These are phyloP conservation scores for Elsinoe australis DNA, from an alignment of 2,329 filamentous ascomycete genomes.

Conservation along the genomic window DNA sequence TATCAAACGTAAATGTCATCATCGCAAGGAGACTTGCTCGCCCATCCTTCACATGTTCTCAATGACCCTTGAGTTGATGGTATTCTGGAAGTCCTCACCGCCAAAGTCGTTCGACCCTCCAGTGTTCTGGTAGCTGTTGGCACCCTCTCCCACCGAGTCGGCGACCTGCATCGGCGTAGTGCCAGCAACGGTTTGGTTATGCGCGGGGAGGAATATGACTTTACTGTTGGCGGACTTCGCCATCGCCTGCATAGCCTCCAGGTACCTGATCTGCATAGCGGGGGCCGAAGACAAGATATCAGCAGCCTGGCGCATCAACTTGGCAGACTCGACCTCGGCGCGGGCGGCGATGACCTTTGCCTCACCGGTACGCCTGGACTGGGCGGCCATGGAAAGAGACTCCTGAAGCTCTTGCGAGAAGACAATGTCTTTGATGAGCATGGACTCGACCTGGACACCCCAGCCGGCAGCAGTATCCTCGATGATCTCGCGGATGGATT, in stretches of 20 bases:
- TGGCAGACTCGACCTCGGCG: constrained; percentile 92
- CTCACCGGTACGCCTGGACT: constrained; percentile 97
- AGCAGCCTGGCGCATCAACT: constrained; percentile 82
- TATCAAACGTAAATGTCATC: too few relatives aligned
- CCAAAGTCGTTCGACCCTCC: too few relatives aligned
- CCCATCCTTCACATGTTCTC: too few relatives aligned
- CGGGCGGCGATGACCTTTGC: constrained; percentile 96
- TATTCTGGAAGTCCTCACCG: too few relatives aligned
- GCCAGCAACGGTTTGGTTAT: constrained; percentile 24
- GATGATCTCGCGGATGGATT: constrained; percentile 93
- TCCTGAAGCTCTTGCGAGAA: constrained; percentile 95
- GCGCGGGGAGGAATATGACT: constrained; percentile 71
- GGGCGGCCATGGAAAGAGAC: constrained; percentile 93
- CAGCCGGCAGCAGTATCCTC: constrained; percentile 89
- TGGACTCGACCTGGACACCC: constrained; percentile 94
- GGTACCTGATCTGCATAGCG: constrained; percentile 96
- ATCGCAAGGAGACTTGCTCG: too few relatives aligned
- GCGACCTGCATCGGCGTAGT: too few relatives aligned
- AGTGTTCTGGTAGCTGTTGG: too few relatives aligned
- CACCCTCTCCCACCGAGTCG: too few relatives aligned
- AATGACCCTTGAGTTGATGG: too few relatives aligned
- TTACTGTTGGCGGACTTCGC: constrained; percentile 86
- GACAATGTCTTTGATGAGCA: constrained; percentile 99
- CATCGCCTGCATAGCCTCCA: constrained; percentile 98
- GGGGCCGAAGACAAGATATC: constrained; percentile 87